These are phyloP conservation scores for Globisporangium viniferum DNA, from an alignment of 352 stramenopile species.

Conservation along the genomic window DNA sequence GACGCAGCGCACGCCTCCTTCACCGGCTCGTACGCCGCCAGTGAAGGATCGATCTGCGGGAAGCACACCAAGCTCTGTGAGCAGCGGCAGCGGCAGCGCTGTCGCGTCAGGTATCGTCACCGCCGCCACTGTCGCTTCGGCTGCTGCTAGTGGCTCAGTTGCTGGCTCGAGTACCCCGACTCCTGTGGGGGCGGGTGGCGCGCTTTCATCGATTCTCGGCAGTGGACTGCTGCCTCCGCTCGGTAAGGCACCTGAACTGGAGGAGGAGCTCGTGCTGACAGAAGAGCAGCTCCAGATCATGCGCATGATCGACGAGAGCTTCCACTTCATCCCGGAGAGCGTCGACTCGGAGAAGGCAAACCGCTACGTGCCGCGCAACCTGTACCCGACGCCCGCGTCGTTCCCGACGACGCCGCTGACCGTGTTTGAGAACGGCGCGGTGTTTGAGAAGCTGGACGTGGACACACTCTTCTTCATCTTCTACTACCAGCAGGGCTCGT, in stretches of 20 bases:
- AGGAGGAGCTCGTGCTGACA: constrained; percentile 52
- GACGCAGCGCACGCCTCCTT: constrained; percentile 16
- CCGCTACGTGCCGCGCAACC: constrained; percentile 93
- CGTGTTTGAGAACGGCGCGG: constrained; percentile 91
- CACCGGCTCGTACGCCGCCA: constrained; percentile 12
- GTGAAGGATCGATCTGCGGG: constrained; percentile 19
- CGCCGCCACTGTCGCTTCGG: constrained; percentile 2
- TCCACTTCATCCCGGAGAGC: constrained; percentile 89
- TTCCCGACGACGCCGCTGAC: constrained; percentile 89
- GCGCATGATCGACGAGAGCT: constrained; percentile 85
- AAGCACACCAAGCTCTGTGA: constrained; percentile 16
- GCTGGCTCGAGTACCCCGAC: background rate
- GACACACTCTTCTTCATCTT: constrained; percentile 99
- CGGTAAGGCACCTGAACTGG: constrained; percentile 21
- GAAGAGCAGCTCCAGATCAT: constrained; percentile 82
- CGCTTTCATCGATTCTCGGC: constrained; percentile 9
- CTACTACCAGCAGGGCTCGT: constrained; percentile 99
- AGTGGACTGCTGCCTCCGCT: constrained; percentile 9
- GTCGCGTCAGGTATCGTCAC: constrained; percentile 14
- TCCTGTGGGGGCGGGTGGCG: background rate
- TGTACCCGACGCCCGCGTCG: constrained; percentile 89
- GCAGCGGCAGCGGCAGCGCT: background rate
- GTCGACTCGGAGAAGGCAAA: constrained; percentile 90
- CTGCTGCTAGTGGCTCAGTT: background rate
- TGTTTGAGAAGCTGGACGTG: constrained; percentile 98